Evolutionary conservation across 1,284 basidiomycete genomes (phyloP), one percentile per base, ranked within the genome.

Genomic region (Mycena citricolor): DNA sequence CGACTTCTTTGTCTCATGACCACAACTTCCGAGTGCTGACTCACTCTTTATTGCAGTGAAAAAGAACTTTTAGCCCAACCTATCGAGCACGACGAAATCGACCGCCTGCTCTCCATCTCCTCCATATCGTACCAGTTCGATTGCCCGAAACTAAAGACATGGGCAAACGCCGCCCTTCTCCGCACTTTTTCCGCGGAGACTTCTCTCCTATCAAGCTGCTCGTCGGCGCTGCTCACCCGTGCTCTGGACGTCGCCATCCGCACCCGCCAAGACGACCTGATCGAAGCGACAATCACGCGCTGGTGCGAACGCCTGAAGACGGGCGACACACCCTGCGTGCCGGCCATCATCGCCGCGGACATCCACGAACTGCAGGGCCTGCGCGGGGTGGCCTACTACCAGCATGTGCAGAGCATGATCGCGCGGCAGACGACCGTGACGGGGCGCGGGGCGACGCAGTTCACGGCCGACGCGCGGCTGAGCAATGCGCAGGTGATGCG

Each of bases 271-370:
- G 43, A 57, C 32, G 31, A 22, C 14, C 50, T 61, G 5, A 57
- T 62, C 23, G 43, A 57, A 12, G 20, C 45, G 14, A 52, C 61
- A 39, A 51, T 57, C 5, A 29, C 55, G 5, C 57, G 51, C 23
- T 69, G 68, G 68, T 47, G 46, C 20, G 43, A 54, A 8, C 58
- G 66, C 11, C 41, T 70, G 19, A 47, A 49, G 30, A 52, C 46
- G 28, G 58, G 55, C 39, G 58, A 57, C 26, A 58, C 60, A 4
- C 61, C 66, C 5, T 60, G 61, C 10, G 61, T 65, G 4, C 63
- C 66, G 8, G 66, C 66, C 4, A 64, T 70, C 37, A 55, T 62
- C 28, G 56, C 55, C 7, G 61, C 62, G 2, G 62, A 66, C 43
- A 44, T 39, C n/a, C 49, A 61, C 42, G 52, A 58, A 25, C 46